phyloP scores from a whole-genome alignment of 2,329 filamentous ascomycete species.

The Daldinia sp. region DNA sequence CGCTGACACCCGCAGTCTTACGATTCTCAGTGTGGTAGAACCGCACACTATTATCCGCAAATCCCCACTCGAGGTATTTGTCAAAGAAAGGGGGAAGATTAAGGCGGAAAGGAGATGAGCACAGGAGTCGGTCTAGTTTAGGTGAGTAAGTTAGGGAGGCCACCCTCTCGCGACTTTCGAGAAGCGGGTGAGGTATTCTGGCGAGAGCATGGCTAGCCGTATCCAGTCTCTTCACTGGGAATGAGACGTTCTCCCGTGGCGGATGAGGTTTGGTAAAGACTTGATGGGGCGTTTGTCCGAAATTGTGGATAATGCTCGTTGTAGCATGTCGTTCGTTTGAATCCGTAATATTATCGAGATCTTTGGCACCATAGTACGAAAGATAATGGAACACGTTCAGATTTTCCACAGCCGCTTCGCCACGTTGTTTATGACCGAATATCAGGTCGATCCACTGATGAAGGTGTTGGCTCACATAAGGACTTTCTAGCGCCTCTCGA shows the following conservation, averaged over 20 bases:
- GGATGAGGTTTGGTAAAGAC: constrained; percentile 88
- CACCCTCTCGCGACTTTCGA: constrained; percentile 83
- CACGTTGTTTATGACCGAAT: constrained; percentile 93
- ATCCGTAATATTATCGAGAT: constrained; percentile 91
- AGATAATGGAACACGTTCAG: constrained; percentile 97
- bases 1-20: constrained; percentile 86
- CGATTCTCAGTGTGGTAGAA: constrained; percentile 89
- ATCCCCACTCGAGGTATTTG: constrained; percentile 96
- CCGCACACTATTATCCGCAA: constrained; percentile 89
- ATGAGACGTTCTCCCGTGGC: constrained; percentile 75
- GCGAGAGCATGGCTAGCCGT: constrained; percentile 80
- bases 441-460: constrained; percentile 97
- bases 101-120: constrained; percentile 83
- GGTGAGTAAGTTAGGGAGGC: constrained; percentile 81
- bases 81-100: constrained; percentile 90
- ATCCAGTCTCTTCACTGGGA: constrained; percentile 78
- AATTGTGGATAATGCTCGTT: constrained; percentile 98
- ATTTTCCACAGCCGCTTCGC: constrained; percentile 89
- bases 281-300: constrained; percentile 96
- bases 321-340: constrained; percentile 87
- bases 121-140: constrained; percentile 85
- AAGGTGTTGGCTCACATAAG: constrained; percentile 88
- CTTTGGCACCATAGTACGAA: constrained; percentile 93
- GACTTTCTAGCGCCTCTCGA: constrained; percentile 93
- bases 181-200: constrained; percentile 80